Conservation (phyloP, 805 yeast species). For the Clavispora vitiphila region DNA sequence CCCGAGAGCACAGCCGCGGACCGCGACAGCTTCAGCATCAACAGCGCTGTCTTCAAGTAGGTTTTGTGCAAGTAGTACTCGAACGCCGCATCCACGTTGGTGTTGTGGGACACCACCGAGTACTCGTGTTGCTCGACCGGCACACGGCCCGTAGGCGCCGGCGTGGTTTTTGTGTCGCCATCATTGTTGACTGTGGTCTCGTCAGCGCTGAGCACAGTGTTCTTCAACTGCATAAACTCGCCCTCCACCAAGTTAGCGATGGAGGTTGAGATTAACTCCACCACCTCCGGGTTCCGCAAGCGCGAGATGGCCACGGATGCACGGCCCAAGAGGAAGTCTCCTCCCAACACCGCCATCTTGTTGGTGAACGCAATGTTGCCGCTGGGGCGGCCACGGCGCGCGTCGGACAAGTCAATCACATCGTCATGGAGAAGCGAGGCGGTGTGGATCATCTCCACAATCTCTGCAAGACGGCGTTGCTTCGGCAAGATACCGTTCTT, state of each 20-base stretch:
- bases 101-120: conserved; percentile 54
- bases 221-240: conserved; percentile 96
- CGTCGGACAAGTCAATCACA: conserved; percentile 86
- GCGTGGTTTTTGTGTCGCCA: conserved; percentile 42
- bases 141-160: conserved; percentile 57
- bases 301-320: conserved; percentile 96
- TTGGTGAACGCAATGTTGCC: conserved; percentile 94
- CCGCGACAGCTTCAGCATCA: conserved; percentile 89
- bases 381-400: conserved; percentile 83
- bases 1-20: conserved; percentile 93
- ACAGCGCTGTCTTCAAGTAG: conserved; percentile 88
- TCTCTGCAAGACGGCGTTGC: conserved; percentile 92
- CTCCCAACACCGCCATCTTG: conserved; percentile 96
- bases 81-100: conserved; percentile 81
- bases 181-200: conserved; percentile 47
- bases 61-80: conserved; percentile 95
- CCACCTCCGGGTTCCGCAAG: conserved; percentile 93
- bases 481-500: conserved; percentile 84
- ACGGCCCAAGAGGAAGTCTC: conserved; percentile 90
- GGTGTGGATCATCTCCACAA: conserved; percentile 97
- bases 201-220: conserved; percentile 61
- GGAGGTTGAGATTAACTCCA: conserved; percentile 89
- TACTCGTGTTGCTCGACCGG: conserved; percentile 59
- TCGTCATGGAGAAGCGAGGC: conserved; percentile 95
- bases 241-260: conserved; percentile 98